Base-by-base conservation (phyloP, 1,284 basidiomycete species). In the Cryptococcus deneoformans region DNA sequence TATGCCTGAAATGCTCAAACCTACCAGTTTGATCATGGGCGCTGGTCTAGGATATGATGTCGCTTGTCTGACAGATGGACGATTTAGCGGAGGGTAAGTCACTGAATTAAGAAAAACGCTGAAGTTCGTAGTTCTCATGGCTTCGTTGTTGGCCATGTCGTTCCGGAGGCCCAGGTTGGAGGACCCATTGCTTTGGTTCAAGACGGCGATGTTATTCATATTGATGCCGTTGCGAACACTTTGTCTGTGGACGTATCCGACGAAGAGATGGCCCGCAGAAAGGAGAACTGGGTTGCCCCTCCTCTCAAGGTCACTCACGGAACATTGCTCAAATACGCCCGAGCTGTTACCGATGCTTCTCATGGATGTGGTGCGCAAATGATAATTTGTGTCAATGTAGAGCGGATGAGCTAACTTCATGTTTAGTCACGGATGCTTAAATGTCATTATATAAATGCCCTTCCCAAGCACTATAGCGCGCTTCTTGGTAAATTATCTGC, bases 121-220 rank as follows among this genome's bases (percentile, higher is more conserved):
- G 36, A 54, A 46, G 35, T 43, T 4, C 56, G 80, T 58, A 72
- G 79, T 56, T 80, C 80, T 44, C 80, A 82, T 71, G 80, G 80
- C 7, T 83, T 84, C 70, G 82, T 82, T 38, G 80, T 82, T 45
- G 74, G 73, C 38, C 71, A 77, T 57, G 70, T 75, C 36, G 71
- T 74, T 5, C 95, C 95, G 24, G 90, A 94, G 78, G 91, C 92
- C n/a, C 85, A 86, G 53, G 82, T 90, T 46, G 95, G 95, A 60
- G 95, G 95, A 2, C 93, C 95, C 9, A 98, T 99, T 69, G 95
- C 90, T 10, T 85, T 99, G 16, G 89, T 97, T 44, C 80, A 88
- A 70, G 94, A 98, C 70, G 96, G 94, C 5, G 95, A 99, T 73
- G 82, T 82, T 56, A 89, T 94, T 67, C 72, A 86, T 62, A 89